Evolutionary conservation across 2,329 filamentous ascomycete species (phyloP).

Genomic region (Ramularia endophylla): DNA sequence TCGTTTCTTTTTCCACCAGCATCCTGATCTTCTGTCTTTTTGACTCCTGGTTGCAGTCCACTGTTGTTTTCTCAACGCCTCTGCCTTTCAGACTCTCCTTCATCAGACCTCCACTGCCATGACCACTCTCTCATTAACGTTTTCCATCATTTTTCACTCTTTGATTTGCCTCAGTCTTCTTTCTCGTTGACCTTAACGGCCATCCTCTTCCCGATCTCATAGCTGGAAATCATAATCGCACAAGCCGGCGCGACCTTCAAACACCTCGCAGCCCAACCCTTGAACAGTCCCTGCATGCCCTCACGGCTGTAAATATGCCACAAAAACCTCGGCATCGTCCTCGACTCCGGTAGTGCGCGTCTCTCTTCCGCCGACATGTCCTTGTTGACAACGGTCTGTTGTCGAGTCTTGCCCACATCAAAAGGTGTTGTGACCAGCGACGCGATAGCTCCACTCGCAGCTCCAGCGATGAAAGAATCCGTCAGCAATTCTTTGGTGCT

Average conservation of each 20-base stretch:
- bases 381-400: slow-evolving; percentile 69
- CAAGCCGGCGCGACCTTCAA: slow-evolving; percentile 94
- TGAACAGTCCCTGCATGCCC: slow-evolving; percentile 75
- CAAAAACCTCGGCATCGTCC: slow-evolving; percentile 75
- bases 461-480: slow-evolving; percentile 85
- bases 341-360: slow-evolving; percentile 59
- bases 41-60: too few relatives aligned
- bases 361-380: slow-evolving; percentile 34
- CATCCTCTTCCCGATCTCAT: slow-evolving; percentile 89
- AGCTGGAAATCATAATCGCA: slow-evolving; percentile 98
- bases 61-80: too few relatives aligned
- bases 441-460: slow-evolving; percentile 73
- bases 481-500: slow-evolving; percentile 72
- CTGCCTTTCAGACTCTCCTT: too few relatives aligned
- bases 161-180: slow-evolving; percentile 21
- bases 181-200: slow-evolving; percentile 69
- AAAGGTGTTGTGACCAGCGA: slow-evolving; percentile 91
- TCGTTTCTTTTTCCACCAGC: too few relatives aligned
- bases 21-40: too few relatives aligned
- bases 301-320: slow-evolving; percentile 86
- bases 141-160: too few relatives aligned
- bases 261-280: slow-evolving; percentile 83
- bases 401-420: slow-evolving; percentile 93
- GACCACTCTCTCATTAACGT: too few relatives aligned
- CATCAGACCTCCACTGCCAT: too few relatives aligned